Evolutionary conservation across 148 eudicot genomes (phyloP).

Genomic region (Persicaria tinctoria): DNA sequence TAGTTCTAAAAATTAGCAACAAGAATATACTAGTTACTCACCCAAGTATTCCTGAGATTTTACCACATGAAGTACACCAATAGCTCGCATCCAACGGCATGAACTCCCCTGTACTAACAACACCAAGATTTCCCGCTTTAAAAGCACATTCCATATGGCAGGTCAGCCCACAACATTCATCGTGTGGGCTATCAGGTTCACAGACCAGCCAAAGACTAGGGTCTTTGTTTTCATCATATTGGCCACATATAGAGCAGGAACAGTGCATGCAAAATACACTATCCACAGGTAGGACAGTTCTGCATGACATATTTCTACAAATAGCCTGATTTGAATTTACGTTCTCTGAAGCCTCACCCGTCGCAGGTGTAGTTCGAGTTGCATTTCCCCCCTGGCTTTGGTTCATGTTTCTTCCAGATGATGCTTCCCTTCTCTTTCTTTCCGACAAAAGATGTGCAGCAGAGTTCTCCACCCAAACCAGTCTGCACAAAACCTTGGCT

Average conservation of each 20-base stretch:
- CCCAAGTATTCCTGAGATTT: constrained; percentile 84
- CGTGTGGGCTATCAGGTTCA: constrained; percentile 42
- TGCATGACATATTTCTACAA: constrained; percentile 77
- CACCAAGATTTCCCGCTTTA: constrained; percentile 51
- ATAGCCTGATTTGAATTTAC: constrained; percentile 39
- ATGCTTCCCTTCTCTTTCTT: constrained; percentile 5
- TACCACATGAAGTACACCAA: constrained; percentile 84
- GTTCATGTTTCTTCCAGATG: constrained; percentile 29
- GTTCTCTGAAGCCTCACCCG: constrained; percentile 23
- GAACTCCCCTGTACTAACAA: constrained; percentile 54
- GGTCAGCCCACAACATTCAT: constrained; percentile 59
- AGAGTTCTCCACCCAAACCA: background rate
- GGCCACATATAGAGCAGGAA: constrained; percentile 86
- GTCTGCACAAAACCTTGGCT: background rate
- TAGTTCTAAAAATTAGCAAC: background rate
- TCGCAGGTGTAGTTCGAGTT: constrained; percentile 19
- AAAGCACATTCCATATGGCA: constrained; percentile 90
- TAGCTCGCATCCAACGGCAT: constrained; percentile 81
- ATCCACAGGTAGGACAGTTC: constrained; percentile 41
- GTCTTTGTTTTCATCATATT: constrained; percentile 86
- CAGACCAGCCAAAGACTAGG: constrained; percentile 94
- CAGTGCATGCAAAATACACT: constrained; percentile 76
- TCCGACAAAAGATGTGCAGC: too few relatives aligned
- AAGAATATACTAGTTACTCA: constrained; percentile 28
- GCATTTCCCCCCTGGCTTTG: constrained; percentile 49